Evolutionary conservation across 2,329 filamentous ascomycete species (phyloP).

Genomic region (Penicillium glabrum): DNA sequence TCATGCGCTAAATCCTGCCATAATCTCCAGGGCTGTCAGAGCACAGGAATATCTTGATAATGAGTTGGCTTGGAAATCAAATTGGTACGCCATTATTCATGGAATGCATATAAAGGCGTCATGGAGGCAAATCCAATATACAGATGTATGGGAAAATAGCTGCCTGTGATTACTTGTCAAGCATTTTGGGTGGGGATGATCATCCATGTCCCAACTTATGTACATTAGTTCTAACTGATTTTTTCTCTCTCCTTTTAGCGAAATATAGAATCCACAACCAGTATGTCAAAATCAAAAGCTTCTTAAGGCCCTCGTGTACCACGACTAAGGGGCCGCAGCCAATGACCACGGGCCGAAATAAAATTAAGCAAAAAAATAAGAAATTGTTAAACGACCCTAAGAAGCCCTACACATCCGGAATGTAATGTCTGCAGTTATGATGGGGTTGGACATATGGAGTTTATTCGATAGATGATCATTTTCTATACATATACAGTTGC

Average conservation of each 20-base stretch:
- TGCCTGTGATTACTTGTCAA: background rate
- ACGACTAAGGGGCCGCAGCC: conserved; percentile 4
- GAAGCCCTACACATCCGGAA: background rate
- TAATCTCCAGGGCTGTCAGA: background rate
- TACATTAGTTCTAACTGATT: background rate
- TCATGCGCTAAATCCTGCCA: conserved; percentile 11
- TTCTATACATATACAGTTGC: too few species aligned
- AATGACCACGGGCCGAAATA: conserved; percentile 3
- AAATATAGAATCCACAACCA: background rate
- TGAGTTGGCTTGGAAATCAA: background rate
- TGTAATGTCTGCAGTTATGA: background rate
- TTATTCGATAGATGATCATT: too few species aligned
- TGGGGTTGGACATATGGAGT: background rate
- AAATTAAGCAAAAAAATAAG: conserved; percentile 3
- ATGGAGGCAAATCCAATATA: background rate
- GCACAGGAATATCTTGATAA: background rate
- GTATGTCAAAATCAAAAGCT: background rate
- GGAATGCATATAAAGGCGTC: background rate
- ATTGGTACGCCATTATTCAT: background rate
- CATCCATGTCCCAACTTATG: background rate
- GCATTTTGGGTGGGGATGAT: background rate
- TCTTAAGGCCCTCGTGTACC: background rate
- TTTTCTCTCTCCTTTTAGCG: background rate
- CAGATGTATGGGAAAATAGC: background rate
- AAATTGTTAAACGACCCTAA: background rate